These are phyloP conservation scores for Pseudoperonospora humuli DNA, from an alignment of 352 stramenopile species.

Conservation along the genomic window DNA sequence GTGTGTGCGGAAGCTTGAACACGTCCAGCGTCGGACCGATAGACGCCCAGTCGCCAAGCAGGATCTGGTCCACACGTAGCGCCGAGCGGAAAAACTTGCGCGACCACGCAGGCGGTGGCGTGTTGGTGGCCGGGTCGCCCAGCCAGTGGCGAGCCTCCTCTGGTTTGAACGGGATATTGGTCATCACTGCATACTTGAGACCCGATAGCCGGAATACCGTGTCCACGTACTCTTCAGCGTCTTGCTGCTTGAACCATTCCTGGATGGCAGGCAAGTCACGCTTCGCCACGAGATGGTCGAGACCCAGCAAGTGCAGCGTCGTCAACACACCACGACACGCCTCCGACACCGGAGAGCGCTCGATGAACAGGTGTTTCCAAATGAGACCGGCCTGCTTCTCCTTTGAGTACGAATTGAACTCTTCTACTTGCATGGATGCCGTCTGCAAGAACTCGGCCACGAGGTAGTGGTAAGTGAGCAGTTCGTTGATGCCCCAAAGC, in stretches of 20 bases:
- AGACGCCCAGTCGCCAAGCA: constrained; percentile 76
- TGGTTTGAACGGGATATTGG: constrained; percentile 89
- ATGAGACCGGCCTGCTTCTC: constrained; percentile 80
- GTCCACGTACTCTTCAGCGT: constrained; percentile 63
- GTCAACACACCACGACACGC: constrained; percentile 88
- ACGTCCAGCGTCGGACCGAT: constrained; percentile 57
- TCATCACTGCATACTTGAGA: constrained; percentile 91
- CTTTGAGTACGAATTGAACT: constrained; percentile 80
- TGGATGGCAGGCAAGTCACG: constrained; percentile 83
- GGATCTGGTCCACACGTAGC: constrained; percentile 86
- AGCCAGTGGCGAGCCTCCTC: constrained; percentile 54
- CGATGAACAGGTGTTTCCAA: constrained; percentile 89
- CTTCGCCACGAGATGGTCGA: constrained; percentile 50
- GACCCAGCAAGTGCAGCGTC: constrained; percentile 73
- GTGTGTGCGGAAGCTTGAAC: constrained; percentile 48
- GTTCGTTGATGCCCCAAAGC: constrained; percentile 90
- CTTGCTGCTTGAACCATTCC: constrained; percentile 70
- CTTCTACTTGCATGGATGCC: constrained; percentile 57
- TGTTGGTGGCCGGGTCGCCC: constrained; percentile 31
- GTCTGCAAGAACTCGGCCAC: constrained; percentile 92
- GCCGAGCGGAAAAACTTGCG: constrained; percentile 82
- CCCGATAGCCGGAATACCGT: constrained; percentile 66
- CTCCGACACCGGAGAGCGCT: constrained; percentile 85
- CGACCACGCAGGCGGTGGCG: constrained; percentile 37
- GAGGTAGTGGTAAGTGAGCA: constrained; percentile 95